Percentiles rank a stretch among this genome's conserved stretches.
phyloP scores from a whole-genome alignment of 2,329 filamentous ascomycete genomes.

The Pseudogymnoascus sp. region DNA sequence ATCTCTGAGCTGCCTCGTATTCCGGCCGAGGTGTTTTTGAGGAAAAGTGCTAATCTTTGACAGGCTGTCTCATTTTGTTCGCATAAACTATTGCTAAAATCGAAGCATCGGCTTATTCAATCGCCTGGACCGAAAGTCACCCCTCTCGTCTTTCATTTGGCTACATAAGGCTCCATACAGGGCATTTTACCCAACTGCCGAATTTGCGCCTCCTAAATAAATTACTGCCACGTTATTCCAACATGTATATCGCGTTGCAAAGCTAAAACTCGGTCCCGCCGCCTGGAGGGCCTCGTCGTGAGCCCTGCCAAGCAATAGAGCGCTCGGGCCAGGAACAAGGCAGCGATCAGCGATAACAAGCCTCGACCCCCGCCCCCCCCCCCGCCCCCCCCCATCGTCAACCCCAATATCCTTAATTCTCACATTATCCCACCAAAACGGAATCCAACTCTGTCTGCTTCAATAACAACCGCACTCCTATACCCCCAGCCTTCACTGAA shows the following conservation, averaged over 20 bases:
- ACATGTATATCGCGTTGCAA: not conserved
- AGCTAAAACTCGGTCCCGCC: not conserved
- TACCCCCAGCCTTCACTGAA: not conserved
- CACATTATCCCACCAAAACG: not conserved
- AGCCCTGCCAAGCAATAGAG: not conserved
- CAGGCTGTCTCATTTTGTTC: not conserved
- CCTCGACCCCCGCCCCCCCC: conserved; percentile 1
- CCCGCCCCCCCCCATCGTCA: not conserved
- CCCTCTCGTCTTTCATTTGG: not conserved
- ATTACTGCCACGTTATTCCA: not conserved
- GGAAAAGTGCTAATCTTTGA: no score
- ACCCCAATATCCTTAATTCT: not conserved
- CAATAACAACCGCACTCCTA: not conserved
- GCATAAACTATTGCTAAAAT: not conserved
- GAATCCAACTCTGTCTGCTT: not conserved
- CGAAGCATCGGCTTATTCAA: not conserved
- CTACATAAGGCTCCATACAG: not conserved
- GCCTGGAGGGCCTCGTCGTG: not conserved
- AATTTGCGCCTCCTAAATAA: not conserved
- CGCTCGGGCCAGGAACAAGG: not conserved
- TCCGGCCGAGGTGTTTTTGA: no score
- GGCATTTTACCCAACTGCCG: not conserved
- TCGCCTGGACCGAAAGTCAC: not conserved
- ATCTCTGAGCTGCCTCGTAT: no score
- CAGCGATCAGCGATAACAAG: not conserved